phyloP scores from a whole-genome alignment of 148 eudicot species.

The Rhododendron henanense region DNA sequence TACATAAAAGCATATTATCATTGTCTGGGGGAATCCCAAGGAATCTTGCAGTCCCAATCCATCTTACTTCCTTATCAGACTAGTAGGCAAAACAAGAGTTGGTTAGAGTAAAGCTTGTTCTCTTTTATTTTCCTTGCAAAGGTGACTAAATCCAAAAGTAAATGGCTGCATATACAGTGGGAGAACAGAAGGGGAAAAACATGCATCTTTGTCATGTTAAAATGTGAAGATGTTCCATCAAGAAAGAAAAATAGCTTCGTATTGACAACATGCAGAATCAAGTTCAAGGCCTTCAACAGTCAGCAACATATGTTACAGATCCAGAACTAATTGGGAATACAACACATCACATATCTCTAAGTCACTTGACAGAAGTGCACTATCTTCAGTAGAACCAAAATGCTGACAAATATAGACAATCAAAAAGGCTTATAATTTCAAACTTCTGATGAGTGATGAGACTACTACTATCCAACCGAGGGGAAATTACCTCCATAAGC shows the following conservation, averaged over 20 bases:
- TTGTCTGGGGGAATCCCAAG: background rate
- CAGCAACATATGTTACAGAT: background rate
- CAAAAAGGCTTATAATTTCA: slow-evolving; percentile 3
- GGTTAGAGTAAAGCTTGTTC: background rate
- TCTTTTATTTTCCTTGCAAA: background rate
- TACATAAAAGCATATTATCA: background rate
- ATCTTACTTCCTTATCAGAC: background rate
- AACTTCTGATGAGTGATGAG: background rate
- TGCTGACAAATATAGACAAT: background rate
- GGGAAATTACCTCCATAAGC: slow-evolving; percentile 68
- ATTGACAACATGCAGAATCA: background rate
- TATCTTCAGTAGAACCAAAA: background rate
- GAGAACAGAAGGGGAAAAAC: background rate
- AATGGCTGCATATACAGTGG: background rate
- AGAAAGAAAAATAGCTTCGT: background rate
- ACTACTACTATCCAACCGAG: background rate
- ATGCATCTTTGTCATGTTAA: too few relatives aligned
- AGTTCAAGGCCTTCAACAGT: background rate
- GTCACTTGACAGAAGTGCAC: background rate
- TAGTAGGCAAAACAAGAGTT: background rate
- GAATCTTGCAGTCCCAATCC: background rate
- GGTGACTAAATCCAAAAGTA: background rate
- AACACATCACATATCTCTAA: background rate
- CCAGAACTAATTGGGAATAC: background rate
- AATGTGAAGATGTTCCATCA: background rate